A percentile compares a stretch with the other conserved stretches of the same genome.
phyloP scores from a whole-genome alignment of 1,284 basidiomycete genomes.

The Ceratobasidium theobromae region DNA sequence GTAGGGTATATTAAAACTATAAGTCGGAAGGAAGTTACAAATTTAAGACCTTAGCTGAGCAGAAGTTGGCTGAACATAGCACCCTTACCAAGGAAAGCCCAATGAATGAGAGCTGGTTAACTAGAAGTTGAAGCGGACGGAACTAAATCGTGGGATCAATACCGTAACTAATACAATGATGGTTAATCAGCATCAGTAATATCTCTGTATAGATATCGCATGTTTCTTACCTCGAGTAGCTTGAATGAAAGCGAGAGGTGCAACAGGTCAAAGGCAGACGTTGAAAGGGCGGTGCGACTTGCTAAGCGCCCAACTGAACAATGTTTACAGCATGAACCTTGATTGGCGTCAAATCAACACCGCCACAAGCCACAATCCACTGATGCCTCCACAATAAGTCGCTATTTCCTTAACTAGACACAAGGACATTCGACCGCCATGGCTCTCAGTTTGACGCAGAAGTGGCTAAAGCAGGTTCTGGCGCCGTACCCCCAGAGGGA shows the following conservation, averaged over 20 bases:
- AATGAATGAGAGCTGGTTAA: too few species aligned
- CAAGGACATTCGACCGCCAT: conserved; percentile 26
- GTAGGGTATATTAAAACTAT: background rate
- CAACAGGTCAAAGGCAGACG: too few species aligned
- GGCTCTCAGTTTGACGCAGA: conserved; percentile 47
- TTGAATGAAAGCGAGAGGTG: background rate
- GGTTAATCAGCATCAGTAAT: too few species aligned
- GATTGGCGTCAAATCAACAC: background rate
- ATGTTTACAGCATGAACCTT: background rate
- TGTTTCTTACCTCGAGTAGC: too few species aligned
- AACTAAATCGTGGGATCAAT: too few species aligned
- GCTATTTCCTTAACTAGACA: background rate
- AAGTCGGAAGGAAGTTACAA: background rate
- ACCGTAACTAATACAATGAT: too few species aligned
- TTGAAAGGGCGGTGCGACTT: background rate
- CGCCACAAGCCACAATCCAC: background rate
- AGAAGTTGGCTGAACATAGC: background rate
- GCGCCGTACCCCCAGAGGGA: conserved; percentile 63
- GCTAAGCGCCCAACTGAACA: background rate
- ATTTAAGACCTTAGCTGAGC: background rate
- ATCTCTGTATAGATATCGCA: too few species aligned
- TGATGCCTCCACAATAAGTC: background rate
- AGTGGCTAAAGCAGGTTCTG: conserved; percentile 76
- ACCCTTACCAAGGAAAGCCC: too few species aligned
- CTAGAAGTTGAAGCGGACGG: too few species aligned